Conservation (phyloP, 2,329 filamentous ascomycete genomes). For the Aspergillus spinulosporus region DNA sequence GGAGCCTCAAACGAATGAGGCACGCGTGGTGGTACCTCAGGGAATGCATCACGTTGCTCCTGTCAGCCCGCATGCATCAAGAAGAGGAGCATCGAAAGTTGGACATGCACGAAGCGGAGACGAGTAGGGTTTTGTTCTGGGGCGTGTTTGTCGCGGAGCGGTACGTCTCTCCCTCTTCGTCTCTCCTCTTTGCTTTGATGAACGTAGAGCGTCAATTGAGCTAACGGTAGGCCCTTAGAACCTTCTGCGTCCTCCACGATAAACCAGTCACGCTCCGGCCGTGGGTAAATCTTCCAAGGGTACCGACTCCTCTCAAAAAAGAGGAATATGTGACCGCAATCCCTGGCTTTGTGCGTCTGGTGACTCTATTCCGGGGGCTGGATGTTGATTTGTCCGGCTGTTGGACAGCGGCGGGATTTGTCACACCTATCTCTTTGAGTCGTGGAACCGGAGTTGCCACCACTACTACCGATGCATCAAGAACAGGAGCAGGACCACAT, state of each 20-base stretch:
- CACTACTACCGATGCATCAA: not conserved
- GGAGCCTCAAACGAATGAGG: not conserved
- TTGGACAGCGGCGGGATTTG: conserved; percentile 11
- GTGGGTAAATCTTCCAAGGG: not conserved
- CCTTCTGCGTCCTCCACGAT: conserved; percentile 9
- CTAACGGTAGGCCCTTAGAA: not conserved
- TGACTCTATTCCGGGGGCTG: not conserved
- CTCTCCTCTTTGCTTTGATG: not conserved
- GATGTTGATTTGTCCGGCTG: conserved; percentile 1
- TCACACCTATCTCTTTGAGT: conserved; percentile 5
- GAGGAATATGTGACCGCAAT: not conserved
- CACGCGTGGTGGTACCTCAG: conserved; percentile 13
- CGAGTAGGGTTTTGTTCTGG: not conserved
- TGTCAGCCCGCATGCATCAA: conserved; percentile 3
- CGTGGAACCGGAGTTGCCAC: not conserved
- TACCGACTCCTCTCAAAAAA: not conserved
- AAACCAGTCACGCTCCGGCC: conserved; percentile 5
- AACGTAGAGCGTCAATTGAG: not conserved
- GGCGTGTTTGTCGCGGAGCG: conserved; percentile 3
- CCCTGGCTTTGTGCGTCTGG: not conserved
- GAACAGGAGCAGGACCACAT: not conserved
- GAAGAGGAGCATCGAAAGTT: not conserved
- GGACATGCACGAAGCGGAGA: not conserved
- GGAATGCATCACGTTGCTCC: not conserved
- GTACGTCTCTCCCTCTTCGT: not conserved